Evolutionary conservation across 129 eudicot genomes (phyloP), one percentile per base, ranked within the genome.

Genomic region (Deinandra increscens): DNA sequence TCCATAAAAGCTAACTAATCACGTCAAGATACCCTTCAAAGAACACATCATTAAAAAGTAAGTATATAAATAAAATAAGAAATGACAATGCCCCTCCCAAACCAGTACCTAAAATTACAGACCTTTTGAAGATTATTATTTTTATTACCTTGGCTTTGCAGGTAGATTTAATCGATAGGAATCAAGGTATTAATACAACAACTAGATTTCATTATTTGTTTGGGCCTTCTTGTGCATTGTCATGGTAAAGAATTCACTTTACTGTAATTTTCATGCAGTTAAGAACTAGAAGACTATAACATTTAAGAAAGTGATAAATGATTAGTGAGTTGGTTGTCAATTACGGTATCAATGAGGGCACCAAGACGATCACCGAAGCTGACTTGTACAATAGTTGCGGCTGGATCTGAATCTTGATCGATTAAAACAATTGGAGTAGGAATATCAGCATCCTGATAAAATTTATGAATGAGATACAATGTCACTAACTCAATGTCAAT

Each of bases 291-390:
- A 29, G 68, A 66, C 56, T 78, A 54, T 41, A 56, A 54, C 9
- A 6, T 2, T 26, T 33, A 34, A 60, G 69, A 31, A 63, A 62
- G 43, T 18, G 43, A 55, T 3, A 22, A 62, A 14, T 50, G 42
- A 55, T 11, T 11, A 63, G 9, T 34, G 17, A 54, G 64, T 46
- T 34, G 44, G 14, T 7, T 50, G 23, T 44, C 64, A 75, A 45
- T 64, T 68, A 91, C 97, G 84, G 97, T 91, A 85, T 91, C 97
- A 71, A 91, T 83, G 60, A 91, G 96, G 74, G 93, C 93, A 78
- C 97, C 97, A 74, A 91, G 93, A 54, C 97, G 97, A 74, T 91
- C 96, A 61, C 97, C 97, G 77, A 91, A 91, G 83, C 97, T 91
- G 62, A 91, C 70, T 80, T 88, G 96, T 48, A 91, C 97, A 39